Evolutionary conservation across 805 yeast species (phyloP).

Genomic region (Cyberlindnera suaveolens): DNA sequence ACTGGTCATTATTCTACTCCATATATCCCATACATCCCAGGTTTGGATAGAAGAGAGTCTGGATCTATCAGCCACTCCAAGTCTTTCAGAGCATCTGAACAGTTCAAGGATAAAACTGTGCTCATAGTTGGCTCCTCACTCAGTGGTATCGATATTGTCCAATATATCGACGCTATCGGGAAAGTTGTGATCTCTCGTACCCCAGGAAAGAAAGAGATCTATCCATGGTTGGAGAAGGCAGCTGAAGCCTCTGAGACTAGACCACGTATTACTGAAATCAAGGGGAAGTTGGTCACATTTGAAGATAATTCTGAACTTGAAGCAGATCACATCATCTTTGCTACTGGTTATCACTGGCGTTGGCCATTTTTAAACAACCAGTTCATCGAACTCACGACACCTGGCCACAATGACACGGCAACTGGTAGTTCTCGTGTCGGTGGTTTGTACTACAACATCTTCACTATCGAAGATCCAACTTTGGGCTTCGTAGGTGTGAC

Average conservation of each 20-base stretch:
- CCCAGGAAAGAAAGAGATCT: conserved; percentile 3
- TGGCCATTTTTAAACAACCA: conserved; percentile 20
- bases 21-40: conserved; percentile 41
- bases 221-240: conserved; percentile 4
- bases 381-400: conserved; percentile 22
- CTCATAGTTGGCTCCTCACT: conserved; percentile 38
- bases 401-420: conserved; percentile 10
- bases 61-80: conserved; percentile 24
- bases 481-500: conserved; percentile 34
- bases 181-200: conserved; percentile 46
- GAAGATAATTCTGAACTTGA: conserved; percentile 35
- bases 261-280: conserved; percentile 4
- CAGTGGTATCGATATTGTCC: conserved; percentile 37
- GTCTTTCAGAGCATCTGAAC: conserved; percentile 34
- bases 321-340: conserved; percentile 53
- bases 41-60: conserved; percentile 35
- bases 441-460: conserved; percentile 37
- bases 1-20: conserved; percentile 57
- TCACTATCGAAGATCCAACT: conserved; percentile 41
- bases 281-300: conserved; percentile 28
- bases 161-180: conserved; percentile 29
- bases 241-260: conserved; percentile 3
- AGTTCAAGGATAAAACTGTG: conserved; percentile 34
- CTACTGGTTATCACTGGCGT: conserved; percentile 58
- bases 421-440: conserved; percentile 17